Evolutionary conservation across 2,329 filamentous ascomycete species (phyloP).

Genomic region (Fusarium luffae): DNA sequence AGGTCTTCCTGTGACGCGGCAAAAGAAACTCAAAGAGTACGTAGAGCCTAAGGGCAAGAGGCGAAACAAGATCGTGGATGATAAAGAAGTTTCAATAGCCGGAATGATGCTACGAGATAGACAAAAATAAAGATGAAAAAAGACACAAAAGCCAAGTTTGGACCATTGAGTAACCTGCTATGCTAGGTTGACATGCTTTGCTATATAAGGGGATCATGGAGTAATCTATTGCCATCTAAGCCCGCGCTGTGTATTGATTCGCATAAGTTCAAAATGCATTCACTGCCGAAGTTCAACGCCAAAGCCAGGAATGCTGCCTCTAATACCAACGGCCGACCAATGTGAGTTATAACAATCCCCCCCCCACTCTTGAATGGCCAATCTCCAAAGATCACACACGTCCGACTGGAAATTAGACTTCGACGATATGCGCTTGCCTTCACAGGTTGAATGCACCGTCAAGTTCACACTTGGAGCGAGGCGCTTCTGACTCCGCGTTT

Average conservation of each 20-base stretch:
- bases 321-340: conserved; percentile 3
- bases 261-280: conserved; percentile 5
- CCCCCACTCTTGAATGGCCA: background rate
- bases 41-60: conserved; percentile 24
- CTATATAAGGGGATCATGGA: conserved; percentile 5
- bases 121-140: conserved; percentile 38
- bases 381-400: background rate
- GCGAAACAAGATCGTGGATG: conserved; percentile 29
- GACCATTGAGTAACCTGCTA: background rate
- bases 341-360: background rate
- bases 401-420: conserved; percentile 4
- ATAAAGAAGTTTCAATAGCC: conserved; percentile 31
- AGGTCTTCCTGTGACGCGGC: conserved; percentile 80
- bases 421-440: conserved; percentile 1
- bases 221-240: conserved; percentile 21
- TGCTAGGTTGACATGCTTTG: background rate
- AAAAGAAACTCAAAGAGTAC: conserved; percentile 20
- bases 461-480: background rate
- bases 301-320: conserved; percentile 3
- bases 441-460: background rate
- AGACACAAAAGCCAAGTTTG: conserved; percentile 15
- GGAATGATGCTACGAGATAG: conserved; percentile 44
- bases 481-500: background rate
- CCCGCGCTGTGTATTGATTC: background rate
- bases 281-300: conserved; percentile 24